Evolutionary conservation across 495 filamentous ascomycete genomes (phyloP).

Genomic region (Aspergillus funiculosus): DNA sequence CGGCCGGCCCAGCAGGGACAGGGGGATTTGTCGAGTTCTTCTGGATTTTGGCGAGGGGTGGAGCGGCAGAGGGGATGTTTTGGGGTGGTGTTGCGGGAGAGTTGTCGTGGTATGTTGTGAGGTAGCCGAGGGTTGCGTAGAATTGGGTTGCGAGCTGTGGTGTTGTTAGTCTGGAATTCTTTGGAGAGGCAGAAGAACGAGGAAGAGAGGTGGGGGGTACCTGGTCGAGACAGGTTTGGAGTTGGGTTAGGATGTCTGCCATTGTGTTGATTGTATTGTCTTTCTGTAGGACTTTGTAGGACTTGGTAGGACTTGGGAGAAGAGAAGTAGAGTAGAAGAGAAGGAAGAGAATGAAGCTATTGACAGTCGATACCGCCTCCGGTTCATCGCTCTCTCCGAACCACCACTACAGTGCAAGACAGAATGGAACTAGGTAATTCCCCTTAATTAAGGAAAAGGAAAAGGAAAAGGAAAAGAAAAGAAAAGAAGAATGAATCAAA

Average conservation of each 20-base stretch:
- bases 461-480: neutral
- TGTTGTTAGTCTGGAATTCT: slow-evolving; percentile 5
- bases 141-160: slow-evolving; percentile 80
- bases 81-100: slow-evolving; percentile 56
- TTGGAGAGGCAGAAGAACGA: slow-evolving; percentile 5
- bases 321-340: too few species aligned
- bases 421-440: neutral
- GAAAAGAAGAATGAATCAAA: neutral
- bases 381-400: too few species aligned
- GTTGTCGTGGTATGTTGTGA: slow-evolving; percentile 75
- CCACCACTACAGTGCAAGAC: neutral
- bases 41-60: slow-evolving; percentile 37
- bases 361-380: too few species aligned
- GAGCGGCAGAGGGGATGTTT: slow-evolving; percentile 49
- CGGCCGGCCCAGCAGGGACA: slow-evolving; percentile 34
- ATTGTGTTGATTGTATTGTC: slow-evolving; percentile 44
- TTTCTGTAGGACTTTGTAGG: neutral
- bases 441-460: neutral
- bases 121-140: slow-evolving; percentile 77
- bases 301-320: neutral
- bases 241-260: slow-evolving; percentile 87
- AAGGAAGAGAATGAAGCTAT: neutral
- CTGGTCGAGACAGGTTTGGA: slow-evolving; percentile 92
- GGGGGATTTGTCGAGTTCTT: slow-evolving; percentile 39
- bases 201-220: slow-evolving; percentile 36